Base-by-base conservation (phyloP, 78 protist genomes). In the Dictyostelium firmibasis region DNA sequence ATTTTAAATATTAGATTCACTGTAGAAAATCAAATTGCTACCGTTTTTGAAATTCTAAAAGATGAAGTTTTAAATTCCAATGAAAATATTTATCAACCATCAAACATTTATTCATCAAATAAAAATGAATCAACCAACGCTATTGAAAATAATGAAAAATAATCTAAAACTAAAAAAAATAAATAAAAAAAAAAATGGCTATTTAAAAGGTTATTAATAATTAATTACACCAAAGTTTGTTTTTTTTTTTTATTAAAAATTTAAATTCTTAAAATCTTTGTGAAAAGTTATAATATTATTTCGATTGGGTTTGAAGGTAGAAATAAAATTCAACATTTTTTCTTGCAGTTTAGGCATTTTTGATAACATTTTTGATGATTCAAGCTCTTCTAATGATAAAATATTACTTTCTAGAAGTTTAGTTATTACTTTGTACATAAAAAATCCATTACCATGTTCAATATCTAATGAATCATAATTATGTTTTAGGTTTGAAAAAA, bases 1-100 rank as follows among this genome's bases (percentile, higher is more conserved):
- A 86, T 81, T 44, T 31, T 93, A 36, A 93, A 93, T 85, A 84
- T 93, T 41, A 60, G 78, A 41, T 84, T 92, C 53, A 83, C 78
- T 9, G 91, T 92, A 8, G 96, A 57, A 62, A 64, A 92, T 83
- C 88, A 92, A 83, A 35, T 78, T 27, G 91, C 96, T 2, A 67
- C 82, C 1, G 96, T 89, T 5, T 89, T 81, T 81, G 82, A 89
- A 89, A 69, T 89, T 13, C 31, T 29, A 29, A 47, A 44, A 31
- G 94, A 89, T 50, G 43, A 53, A 27, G 94, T 89, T 31, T 38
- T 89, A 43, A 81, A 75, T 14, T 16, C 82, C 31, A 43, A 89
- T 16, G 85, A 89, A 67, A 89, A 89, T 47, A 89, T 89, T 69
- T 89, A 89, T 89, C 50, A 33, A 29, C 83, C 82, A 27, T 69